A percentile compares a stretch with the other conserved stretches of the same genome.
Evolutionary conservation across 805 yeast genomes (phyloP).

Genomic region (Candida patagonica): DNA sequence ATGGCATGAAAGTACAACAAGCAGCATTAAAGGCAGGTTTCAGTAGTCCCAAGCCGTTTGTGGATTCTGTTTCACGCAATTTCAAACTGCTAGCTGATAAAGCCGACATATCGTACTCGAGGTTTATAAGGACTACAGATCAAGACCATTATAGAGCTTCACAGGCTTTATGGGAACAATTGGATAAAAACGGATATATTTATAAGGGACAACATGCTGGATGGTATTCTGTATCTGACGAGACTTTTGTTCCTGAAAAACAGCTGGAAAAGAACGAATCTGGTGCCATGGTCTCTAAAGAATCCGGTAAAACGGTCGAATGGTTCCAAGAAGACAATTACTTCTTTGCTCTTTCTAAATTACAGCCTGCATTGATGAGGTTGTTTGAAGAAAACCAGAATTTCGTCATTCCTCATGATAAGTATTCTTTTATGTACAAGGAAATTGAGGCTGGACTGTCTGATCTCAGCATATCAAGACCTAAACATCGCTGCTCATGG

Average conservation of each 20-base stretch:
- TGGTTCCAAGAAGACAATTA: constrained; percentile 78
- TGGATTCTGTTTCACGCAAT: constrained; percentile 24
- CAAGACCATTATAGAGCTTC: constrained; percentile 64
- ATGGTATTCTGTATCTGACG: constrained; percentile 93
- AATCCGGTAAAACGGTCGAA: constrained; percentile 66
- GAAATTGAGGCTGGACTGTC: constrained; percentile 44
- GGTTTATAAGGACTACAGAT: constrained; percentile 90
- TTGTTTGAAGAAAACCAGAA: constrained; percentile 38
- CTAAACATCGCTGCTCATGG: constrained; percentile 71
- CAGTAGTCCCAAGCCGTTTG: constrained; percentile 1
- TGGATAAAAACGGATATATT: constrained; percentile 53
- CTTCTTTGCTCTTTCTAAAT: constrained; percentile 64
- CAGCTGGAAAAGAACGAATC: constrained; percentile 38
- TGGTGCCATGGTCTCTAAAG: constrained; percentile 35
- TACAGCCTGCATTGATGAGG: constrained; percentile 46
- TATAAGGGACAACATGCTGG: constrained; percentile 82
- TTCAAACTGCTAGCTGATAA: constrained; percentile 56
- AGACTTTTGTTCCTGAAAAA: constrained; percentile 80
- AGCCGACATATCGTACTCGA: constrained; percentile 50
- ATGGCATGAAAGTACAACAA: constrained; percentile 85
- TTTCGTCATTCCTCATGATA: constrained; percentile 59
- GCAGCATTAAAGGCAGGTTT: constrained; percentile 45
- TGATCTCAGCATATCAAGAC: constrained; percentile 85
- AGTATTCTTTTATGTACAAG: constrained; percentile 43
- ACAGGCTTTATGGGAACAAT: constrained; percentile 55